These are phyloP conservation scores for Hypoxylon subgilvum DNA, from an alignment of 495 filamentous ascomycete species.

Conservation along the genomic window DNA sequence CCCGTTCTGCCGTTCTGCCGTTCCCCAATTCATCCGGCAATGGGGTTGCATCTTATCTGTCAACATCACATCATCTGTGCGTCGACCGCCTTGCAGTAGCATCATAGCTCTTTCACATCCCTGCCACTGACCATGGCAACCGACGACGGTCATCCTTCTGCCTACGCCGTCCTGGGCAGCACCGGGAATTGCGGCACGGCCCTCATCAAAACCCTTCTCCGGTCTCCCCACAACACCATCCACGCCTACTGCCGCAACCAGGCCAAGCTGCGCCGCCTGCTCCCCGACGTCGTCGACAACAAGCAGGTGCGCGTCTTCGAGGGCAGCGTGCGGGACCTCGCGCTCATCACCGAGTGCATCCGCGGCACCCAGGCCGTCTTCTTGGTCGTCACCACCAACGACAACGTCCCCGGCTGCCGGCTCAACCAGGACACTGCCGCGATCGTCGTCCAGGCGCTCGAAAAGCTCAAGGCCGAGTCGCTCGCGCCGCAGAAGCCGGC, in stretches of 20 bases:
- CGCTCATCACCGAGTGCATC: neutral
- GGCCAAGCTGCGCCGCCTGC: neutral
- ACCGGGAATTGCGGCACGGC: neutral
- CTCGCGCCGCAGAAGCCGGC: neutral
- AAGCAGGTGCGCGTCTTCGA: neutral
- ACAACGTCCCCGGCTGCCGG: neutral
- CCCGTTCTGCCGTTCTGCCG: too few relatives aligned
- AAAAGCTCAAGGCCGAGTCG: neutral
- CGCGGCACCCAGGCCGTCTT: neutral
- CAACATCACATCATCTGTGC: neutral
- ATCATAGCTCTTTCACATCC: neutral
- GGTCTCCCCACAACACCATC: neutral
- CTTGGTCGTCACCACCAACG: neutral
- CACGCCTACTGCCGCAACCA: neutral
- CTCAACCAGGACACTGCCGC: neutral
- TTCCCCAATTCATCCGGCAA: too few relatives aligned
- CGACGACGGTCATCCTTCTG: neutral
- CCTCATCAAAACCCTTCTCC: neutral
- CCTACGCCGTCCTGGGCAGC: neutral
- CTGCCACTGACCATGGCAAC: neutral
- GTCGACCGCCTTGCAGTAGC: neutral
- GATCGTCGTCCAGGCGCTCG: neutral
- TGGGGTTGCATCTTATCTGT: too few relatives aligned
- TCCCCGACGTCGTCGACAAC: neutral
- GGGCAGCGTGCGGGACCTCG: neutral